phyloP scores from a whole-genome alignment of 306 rosid genomes.

The Geum urbanum region DNA sequence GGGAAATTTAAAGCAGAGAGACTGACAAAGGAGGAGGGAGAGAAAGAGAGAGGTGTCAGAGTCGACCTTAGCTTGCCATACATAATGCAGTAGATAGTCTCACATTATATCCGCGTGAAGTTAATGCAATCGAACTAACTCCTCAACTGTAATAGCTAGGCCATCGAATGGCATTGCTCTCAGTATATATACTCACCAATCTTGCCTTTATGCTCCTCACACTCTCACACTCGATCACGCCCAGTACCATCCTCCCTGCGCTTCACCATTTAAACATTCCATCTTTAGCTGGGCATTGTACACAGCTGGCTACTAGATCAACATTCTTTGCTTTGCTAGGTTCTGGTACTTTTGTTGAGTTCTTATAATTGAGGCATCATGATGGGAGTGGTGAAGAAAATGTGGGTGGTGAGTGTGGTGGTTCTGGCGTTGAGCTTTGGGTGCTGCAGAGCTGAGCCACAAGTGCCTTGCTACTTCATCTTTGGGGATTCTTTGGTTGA shows the following conservation, averaged over 20 bases:
- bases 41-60: constrained; percentile 7
- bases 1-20: not conserved
- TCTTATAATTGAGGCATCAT: not conserved
- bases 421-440: constrained; percentile 32
- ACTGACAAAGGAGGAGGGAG: not conserved
- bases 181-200: constrained; percentile 31
- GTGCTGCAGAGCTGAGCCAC: constrained; percentile 41
- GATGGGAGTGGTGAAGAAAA: constrained; percentile 7
- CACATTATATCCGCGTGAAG: constrained; percentile 60
- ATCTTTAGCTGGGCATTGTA: not conserved
- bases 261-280: not conserved
- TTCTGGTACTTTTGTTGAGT: not conserved
- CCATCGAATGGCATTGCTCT: not conserved
- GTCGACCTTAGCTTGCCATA: constrained; percentile 21
- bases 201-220: constrained; percentile 28
- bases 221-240: not conserved
- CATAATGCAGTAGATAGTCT: not conserved
- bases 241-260: not conserved
- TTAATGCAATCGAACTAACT: constrained; percentile 55
- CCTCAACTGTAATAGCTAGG: constrained; percentile 43
- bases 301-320: not conserved
- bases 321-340: too few species aligned
- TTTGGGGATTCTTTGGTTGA: constrained; percentile 94
- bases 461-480: constrained; percentile 83
- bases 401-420: constrained; percentile 10